Conservation (phyloP, 2,329 filamentous ascomycete species). For the Beauveria varroae region DNA sequence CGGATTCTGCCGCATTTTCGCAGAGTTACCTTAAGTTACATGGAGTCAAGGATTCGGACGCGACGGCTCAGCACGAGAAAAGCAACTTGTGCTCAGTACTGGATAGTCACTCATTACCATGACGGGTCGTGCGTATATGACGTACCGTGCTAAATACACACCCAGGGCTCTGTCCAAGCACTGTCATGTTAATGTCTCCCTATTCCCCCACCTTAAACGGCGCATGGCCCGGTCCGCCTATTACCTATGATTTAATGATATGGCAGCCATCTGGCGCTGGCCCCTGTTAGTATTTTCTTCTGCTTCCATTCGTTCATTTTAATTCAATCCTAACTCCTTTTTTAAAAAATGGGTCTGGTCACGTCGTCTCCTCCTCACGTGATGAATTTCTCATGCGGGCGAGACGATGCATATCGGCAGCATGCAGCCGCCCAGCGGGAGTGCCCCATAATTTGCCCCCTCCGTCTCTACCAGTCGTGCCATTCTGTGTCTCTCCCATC, state of each 20-base stretch:
- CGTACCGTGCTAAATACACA: slow-evolving; percentile 3
- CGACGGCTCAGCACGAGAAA: not conserved
- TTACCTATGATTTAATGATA: not conserved
- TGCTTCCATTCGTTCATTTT: not conserved
- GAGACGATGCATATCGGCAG: slow-evolving; percentile 2
- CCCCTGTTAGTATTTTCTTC: not conserved
- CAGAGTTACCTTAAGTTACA: no score
- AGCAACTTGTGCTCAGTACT: not conserved
- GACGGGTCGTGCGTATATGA: not conserved
- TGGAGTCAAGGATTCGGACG: not conserved
- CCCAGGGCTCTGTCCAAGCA: not conserved
- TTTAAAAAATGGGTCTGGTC: slow-evolving; percentile 6
- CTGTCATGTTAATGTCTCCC: not conserved
- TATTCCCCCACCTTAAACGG: slow-evolving; percentile 9
- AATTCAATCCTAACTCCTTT: not conserved
- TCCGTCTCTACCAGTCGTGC: not conserved
- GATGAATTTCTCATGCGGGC: slow-evolving; percentile 9
- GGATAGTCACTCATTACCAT: not conserved
- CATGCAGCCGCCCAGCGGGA: slow-evolving; percentile 8
- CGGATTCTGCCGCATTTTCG: not conserved
- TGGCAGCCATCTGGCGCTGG: not conserved
- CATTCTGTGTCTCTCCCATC: not conserved
- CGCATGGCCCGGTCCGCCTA: slow-evolving; percentile 9
- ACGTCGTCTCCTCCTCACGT: slow-evolving; percentile 10
- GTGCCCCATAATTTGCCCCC: slow-evolving; percentile 4